phyloP scores from a whole-genome alignment of 129 eudicot genomes.

The Rutidosis leptorrhynchoides region DNA sequence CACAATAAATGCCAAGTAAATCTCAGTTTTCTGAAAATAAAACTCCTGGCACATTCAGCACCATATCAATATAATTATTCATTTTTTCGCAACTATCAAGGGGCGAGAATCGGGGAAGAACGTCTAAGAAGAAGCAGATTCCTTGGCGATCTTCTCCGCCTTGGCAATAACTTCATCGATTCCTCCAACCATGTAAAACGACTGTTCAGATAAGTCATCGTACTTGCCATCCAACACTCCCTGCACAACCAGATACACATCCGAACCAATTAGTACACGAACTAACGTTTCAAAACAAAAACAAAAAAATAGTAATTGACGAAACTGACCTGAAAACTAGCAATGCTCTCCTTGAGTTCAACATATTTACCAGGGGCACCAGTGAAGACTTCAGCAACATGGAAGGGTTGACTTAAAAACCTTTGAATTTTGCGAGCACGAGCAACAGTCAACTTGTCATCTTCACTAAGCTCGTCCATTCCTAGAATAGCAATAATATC shows the following conservation, averaged over 20 bases:
- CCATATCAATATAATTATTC: slow-evolving; percentile 40
- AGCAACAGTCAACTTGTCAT: slow-evolving; percentile 45
- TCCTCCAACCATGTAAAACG: slow-evolving; percentile 99
- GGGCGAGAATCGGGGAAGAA: slow-evolving; percentile 13
- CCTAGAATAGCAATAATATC: slow-evolving; percentile 98
- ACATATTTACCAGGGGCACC: slow-evolving; percentile 95
- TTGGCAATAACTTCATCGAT: slow-evolving; percentile 93
- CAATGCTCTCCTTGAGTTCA: slow-evolving; percentile 83
- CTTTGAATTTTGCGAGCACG: slow-evolving; percentile 95
- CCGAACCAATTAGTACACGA: neutral
- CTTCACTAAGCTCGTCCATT: slow-evolving; percentile 18
- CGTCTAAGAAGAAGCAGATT: slow-evolving; percentile 50
- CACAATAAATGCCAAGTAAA: slow-evolving; percentile 29
- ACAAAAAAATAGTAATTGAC: too few species aligned
- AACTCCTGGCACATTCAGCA: slow-evolving; percentile 44
- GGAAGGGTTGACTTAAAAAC: slow-evolving; percentile 88
- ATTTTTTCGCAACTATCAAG: slow-evolving; percentile 44
- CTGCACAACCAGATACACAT: slow-evolving; percentile 31
- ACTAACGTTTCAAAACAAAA: too few species aligned
- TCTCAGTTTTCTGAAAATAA: slow-evolving; percentile 33
- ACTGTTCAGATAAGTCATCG: slow-evolving; percentile 86
- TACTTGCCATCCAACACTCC: slow-evolving; percentile 96
- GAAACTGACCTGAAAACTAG: slow-evolving; percentile 33
- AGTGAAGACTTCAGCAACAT: slow-evolving; percentile 95
- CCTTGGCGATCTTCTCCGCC: slow-evolving; percentile 97